Evolutionary conservation across 2,329 filamentous ascomycete species (phyloP), one percentile per base, ranked within the genome.

Genomic region (Sarocladium oryzae): DNA sequence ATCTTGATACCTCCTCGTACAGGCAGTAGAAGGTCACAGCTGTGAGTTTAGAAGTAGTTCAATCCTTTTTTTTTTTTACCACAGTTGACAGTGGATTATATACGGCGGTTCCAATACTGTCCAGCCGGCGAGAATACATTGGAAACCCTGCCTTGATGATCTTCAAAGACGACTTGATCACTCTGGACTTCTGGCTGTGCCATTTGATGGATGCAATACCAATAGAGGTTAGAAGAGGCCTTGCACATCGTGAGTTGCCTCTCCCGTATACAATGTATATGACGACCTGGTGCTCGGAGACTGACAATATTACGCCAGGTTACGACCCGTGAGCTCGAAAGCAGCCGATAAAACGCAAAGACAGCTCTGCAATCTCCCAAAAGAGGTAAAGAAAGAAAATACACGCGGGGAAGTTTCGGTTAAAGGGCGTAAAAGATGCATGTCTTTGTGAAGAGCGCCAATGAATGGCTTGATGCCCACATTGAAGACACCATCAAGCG

Each of bases 401-500:
- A n/a, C n/a, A n/a, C n/a, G n/a, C n/a, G n/a, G n/a, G n/a, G n/a
- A n/a, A 37, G n/a, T 10, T 37, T n/a, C 16, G 16, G 8, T 40
- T 20, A 40, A 6, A 9, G 21, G 40, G 26, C 18, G 10, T 20
- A 26, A 49, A n/a, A 49, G 21, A 49, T 49, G 46, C 46, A 49
- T 21, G 46, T 49, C 33, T 49, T 49, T 18, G 33, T 49, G 30
- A 36, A 36, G 15, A 36, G 30, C 33, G 46, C 46, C 18, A 49
- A 49, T 16, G 46, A 36, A 56, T 70, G 67, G 67, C 56, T 69
- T 3, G 56, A 67, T 36, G 53, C 58, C 10, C 62, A 67, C 36
- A 53, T 70, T 48, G 58, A 60, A 52, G 51, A 56, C 4, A 67
- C 58, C 36, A 61, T 69, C 46, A 56, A 50, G 4, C 52, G 52